Evolutionary conservation across 805 yeast species (phyloP), one percentile per base, ranked within the genome.

Genomic region (Cyberlindnera mycetangii): DNA sequence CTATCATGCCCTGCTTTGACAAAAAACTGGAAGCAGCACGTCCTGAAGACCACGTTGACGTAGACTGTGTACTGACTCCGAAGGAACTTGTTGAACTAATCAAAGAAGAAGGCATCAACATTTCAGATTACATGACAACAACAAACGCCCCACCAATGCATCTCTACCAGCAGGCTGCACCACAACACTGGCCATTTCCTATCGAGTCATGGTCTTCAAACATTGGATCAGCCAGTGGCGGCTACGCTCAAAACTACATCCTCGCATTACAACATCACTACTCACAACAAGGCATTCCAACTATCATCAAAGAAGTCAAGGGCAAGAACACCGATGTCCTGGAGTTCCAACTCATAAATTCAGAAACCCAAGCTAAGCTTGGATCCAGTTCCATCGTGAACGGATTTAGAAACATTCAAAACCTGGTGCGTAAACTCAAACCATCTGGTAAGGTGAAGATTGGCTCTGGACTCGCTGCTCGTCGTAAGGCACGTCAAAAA

Each of bases 1-100:
- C 93, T 7, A 71, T 93, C 17, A 92, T 92, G 98, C 98, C 99
- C 2, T 92, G 98, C 57, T 93, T 93, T 62, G 99, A 93, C 64
- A 93, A 93, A 67, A 93, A 93, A 64, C 73, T 90, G 33, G 99
- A 93, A 67, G 93, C 97, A 21, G 89, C 96, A 4, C 74, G 98
- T 49, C 83, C 86, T 0, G 96, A 88, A 52, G 68, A 72, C 41
- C 71, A 66, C 16, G 57, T 60, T 11, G 50, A 47, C 25, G 97
- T 93, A 11, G 97, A 93, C 62, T 87, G 97, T 68, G 99, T 93
- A 3, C 76, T 93, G 18, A 93, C 99, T 0, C 89, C 98, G 11
- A 83, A 80, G 54, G 99, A 93, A 60, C 66, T 93, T 31, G 74
- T 90, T 1, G 85, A 86, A 46, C 65, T 93, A 64, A 60, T 89